A percentile compares a stretch with the other conserved stretches of the same genome.
phyloP scores from a whole-genome alignment of 768 basidiomycete genomes.

The Collybiopsis luxurians region DNA sequence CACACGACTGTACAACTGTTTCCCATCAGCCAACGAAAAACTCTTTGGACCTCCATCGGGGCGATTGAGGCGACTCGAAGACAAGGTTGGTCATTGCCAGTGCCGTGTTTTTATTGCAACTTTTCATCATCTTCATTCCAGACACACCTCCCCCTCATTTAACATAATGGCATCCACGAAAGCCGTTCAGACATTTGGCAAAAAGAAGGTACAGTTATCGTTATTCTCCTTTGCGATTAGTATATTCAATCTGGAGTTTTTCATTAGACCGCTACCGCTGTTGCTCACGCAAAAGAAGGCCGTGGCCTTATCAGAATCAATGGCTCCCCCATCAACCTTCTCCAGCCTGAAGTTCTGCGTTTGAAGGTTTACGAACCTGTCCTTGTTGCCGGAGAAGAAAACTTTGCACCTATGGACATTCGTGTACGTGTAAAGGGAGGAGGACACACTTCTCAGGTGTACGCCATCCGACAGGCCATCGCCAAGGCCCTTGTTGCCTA shows the following conservation, averaged over 20 bases:
- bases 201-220: conserved; percentile 83
- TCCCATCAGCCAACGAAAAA: background rate
- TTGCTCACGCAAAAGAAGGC: conserved; percentile 95
- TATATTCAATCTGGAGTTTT: conserved; percentile 3
- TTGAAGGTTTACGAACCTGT: conserved; percentile 98
- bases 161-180: conserved; percentile 73
- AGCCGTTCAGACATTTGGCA: conserved; percentile 99
- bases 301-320: conserved; percentile 96
- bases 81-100: conserved; percentile 10
- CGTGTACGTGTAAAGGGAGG: conserved; percentile 98
- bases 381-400: conserved; percentile 89
- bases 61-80: conserved; percentile 7
- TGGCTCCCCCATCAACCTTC: conserved; percentile 93
- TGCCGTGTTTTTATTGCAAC: conserved; percentile 13
- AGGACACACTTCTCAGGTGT: conserved; percentile 98
- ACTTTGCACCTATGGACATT: conserved; percentile 87
- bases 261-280: conserved; percentile 90
- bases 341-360: conserved; percentile 93
- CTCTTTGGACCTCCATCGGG: background rate
- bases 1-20: background rate
- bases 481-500: conserved; percentile 97
- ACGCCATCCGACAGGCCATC: conserved; percentile 98
- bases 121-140: conserved; percentile 11
- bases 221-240: conserved; percentile 10
- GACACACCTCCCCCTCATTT: conserved; percentile 20